Evolutionary conservation across 176 grass and related monocot species (phyloP).

Genomic region (Eragrostis nindensis): DNA sequence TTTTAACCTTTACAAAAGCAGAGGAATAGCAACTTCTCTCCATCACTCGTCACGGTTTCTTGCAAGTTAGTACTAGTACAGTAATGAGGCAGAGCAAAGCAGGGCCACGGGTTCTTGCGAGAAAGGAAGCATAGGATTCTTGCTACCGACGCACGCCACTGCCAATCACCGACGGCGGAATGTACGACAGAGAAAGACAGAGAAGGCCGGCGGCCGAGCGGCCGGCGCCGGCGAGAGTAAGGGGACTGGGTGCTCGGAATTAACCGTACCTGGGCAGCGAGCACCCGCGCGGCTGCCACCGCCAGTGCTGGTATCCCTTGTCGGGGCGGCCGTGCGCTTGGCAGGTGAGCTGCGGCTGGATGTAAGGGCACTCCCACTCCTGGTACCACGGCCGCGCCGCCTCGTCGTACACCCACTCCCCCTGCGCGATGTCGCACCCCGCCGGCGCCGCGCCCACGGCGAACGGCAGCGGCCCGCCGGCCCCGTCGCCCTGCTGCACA

Average conservation of each 20-base stretch:
- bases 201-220: neutral
- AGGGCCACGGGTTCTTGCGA: neutral
- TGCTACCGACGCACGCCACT: constrained; percentile 1
- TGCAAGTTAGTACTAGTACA: neutral
- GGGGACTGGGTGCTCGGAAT: neutral
- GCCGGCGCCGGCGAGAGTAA: neutral
- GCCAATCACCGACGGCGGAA: constrained; percentile 8
- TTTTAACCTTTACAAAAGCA: constrained; percentile 3
- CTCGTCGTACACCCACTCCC: constrained; percentile 86
- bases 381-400: constrained; percentile 60
- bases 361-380: constrained; percentile 91
- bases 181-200: neutral
- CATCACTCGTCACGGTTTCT: neutral
- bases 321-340: constrained; percentile 84
- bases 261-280: constrained; percentile 84
- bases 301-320: constrained; percentile 74
- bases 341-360: constrained; percentile 85
- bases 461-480: constrained; percentile 55
- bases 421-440: constrained; percentile 62
- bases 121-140: constrained; percentile 32
- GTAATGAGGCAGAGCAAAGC: constrained; percentile 23
- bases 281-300: constrained; percentile 79
- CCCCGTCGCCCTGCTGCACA: constrained; percentile 15
- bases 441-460: constrained; percentile 48
- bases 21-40: neutral